phyloP scores from a whole-genome alignment of 2,329 filamentous ascomycete species.

The Exserohilum rostratum region DNA sequence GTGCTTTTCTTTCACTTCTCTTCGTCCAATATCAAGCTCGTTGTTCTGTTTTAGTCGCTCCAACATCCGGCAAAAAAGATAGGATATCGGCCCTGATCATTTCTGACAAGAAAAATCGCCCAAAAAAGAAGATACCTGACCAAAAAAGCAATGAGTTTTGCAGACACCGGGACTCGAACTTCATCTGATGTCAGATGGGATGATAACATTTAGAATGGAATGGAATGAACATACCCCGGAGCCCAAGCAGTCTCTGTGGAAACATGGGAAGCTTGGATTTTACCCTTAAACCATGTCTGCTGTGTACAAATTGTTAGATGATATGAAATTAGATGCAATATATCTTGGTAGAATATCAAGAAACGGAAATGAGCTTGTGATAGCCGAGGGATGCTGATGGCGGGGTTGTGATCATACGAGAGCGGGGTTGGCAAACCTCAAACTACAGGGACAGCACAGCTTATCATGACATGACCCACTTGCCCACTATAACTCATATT shows the following conservation, averaged over 20 bases:
- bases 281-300: constrained; percentile 41
- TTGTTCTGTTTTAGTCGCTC: background rate
- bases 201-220: constrained; percentile 27
- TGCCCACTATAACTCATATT: too few species aligned
- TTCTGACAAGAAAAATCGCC: too few species aligned
- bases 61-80: too few species aligned
- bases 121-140: too few species aligned
- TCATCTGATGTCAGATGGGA: constrained; percentile 13
- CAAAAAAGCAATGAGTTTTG: constrained; percentile 1
- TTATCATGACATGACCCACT: too few species aligned
- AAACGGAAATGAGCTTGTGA: too few species aligned
- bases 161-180: background rate
- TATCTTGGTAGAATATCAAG: too few species aligned
- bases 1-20: background rate
- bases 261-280: constrained; percentile 40
- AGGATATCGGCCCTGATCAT: too few species aligned
- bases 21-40: too few species aligned
- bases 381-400: background rate
- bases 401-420: constrained; percentile 1
- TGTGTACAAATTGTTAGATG: background rate
- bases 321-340: background rate
- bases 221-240: constrained; percentile 11
- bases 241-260: constrained; percentile 26
- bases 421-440: constrained; percentile 7
- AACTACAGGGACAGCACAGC: background rate